These are phyloP conservation scores for Saprolegnia diclina DNA, from an alignment of 352 stramenopile genomes.

Conservation along the genomic window DNA sequence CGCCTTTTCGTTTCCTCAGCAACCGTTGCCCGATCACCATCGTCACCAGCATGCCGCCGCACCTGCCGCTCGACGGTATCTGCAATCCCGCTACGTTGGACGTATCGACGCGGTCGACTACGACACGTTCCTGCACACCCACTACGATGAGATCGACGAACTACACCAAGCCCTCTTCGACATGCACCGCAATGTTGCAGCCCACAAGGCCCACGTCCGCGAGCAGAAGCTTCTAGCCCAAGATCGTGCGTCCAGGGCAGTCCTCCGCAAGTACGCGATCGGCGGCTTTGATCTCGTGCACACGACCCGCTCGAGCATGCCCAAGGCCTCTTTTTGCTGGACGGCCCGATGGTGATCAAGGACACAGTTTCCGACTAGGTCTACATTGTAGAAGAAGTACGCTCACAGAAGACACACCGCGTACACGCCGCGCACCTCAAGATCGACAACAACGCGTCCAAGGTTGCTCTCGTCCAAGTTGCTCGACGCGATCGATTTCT, in stretches of 20 bases:
- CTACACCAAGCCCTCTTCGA: background rate
- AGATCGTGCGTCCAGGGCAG: background rate
- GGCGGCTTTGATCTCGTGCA: background rate
- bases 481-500: constrained; percentile 3
- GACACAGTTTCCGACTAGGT: constrained; percentile 5
- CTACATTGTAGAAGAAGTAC: background rate
- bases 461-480: background rate
- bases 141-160: background rate
- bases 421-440: background rate
- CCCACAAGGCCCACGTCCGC: background rate
- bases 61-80: constrained; percentile 1
- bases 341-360: constrained; percentile 1
- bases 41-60: background rate
- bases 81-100: constrained; percentile 2
- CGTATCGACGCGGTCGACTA: background rate
- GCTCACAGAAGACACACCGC: background rate
- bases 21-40: constrained; percentile 6
- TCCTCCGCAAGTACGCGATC: background rate
- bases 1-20: background rate
- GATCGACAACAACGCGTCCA: background rate
- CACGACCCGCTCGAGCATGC: background rate
- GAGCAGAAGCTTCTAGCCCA: background rate
- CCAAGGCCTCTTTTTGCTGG: constrained; percentile 3
- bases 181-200: background rate
- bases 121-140: background rate